These are phyloP conservation scores for Cryphonectria parasitica DNA, from an alignment of 2,329 filamentous ascomycete genomes.

Conservation along the genomic window DNA sequence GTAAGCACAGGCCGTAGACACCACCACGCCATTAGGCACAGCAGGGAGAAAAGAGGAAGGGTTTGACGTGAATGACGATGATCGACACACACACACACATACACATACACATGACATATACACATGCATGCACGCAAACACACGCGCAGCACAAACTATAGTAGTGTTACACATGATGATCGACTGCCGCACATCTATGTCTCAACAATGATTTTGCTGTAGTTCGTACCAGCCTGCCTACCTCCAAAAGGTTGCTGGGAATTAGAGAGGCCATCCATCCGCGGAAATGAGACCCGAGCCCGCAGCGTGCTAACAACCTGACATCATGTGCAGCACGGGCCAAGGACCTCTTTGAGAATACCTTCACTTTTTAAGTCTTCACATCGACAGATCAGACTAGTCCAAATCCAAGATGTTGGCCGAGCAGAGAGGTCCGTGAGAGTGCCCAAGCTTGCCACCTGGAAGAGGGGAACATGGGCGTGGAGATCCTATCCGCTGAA, in stretches of 20 bases:
- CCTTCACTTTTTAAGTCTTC: background rate
- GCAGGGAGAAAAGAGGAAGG: background rate
- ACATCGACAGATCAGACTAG: background rate
- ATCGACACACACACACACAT: background rate
- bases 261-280: background rate
- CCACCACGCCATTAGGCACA: background rate
- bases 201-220: background rate
- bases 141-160: too few relatives aligned
- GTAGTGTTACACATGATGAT: background rate
- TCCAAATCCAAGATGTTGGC: background rate
- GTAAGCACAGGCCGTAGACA: background rate
- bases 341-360: background rate
- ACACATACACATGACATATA: too few relatives aligned
- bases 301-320: background rate
- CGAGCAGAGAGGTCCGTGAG: background rate
- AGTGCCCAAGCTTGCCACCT: background rate
- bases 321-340: background rate
- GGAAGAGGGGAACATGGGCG: background rate
- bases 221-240: background rate
- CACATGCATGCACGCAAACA: too few relatives aligned
- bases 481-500: background rate
- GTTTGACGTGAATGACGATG: background rate
- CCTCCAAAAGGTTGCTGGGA: background rate
- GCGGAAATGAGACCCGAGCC: background rate
- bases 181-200: background rate